Percentiles rank a stretch among this genome's conserved stretches.
Evolutionary conservation across 129 eudicot genomes (phyloP).

Genomic region (Pulicaria dysenterica): DNA sequence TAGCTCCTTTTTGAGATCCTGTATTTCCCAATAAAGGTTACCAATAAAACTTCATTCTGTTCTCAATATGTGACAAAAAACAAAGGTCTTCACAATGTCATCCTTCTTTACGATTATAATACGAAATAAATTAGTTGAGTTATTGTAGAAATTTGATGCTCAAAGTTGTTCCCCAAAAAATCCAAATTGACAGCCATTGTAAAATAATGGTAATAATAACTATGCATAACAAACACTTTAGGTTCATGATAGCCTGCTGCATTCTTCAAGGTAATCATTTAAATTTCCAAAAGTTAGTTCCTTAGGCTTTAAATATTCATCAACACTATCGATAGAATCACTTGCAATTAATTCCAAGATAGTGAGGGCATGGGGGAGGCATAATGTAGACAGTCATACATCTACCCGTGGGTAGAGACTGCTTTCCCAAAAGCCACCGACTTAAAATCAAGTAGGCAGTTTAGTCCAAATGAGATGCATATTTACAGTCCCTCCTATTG

Average conservation of each 20-base stretch:
- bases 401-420: no score
- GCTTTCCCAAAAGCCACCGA: no score
- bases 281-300: slow-evolving; percentile 16
- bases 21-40: slow-evolving; percentile 30
- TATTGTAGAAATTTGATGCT: neutral
- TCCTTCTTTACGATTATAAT: neutral
- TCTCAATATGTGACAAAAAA: slow-evolving; percentile 15
- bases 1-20: slow-evolving; percentile 35
- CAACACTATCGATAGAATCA: slow-evolving; percentile 2
- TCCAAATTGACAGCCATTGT: slow-evolving; percentile 8
- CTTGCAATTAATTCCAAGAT: neutral
- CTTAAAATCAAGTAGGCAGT: no score
- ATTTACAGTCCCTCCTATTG: neutral
- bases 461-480: neutral
- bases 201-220: neutral
- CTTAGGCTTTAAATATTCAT: neutral
- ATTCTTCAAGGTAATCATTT: neutral
- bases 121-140: neutral
- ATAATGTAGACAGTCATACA: no score
- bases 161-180: slow-evolving; percentile 2
- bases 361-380: no score
- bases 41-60: slow-evolving; percentile 14
- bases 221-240: slow-evolving; percentile 7
- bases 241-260: neutral
- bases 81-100: neutral